phyloP scores from a whole-genome alignment of 2,329 filamentous ascomycete genomes.

The Paecilomyces sp. region DNA sequence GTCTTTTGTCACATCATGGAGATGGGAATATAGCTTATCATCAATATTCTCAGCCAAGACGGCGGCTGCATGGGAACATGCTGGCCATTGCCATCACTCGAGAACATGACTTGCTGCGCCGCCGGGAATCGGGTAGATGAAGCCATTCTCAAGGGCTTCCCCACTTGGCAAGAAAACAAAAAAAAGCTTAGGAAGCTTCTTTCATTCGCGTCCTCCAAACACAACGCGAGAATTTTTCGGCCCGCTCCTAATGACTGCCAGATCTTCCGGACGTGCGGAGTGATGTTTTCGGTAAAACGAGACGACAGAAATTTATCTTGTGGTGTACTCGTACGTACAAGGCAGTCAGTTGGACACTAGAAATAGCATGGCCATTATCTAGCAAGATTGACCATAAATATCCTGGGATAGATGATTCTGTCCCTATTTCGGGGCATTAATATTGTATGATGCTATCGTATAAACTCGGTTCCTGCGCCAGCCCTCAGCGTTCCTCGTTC shows the following conservation, averaged over 20 bases:
- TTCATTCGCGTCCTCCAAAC: not conserved
- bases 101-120: not conserved
- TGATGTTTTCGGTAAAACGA: not conserved
- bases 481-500: not conserved
- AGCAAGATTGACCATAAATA: not conserved
- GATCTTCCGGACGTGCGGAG: not conserved
- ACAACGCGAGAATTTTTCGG: not conserved
- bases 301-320: not conserved
- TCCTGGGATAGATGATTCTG: too few species aligned
- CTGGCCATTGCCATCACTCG: not conserved
- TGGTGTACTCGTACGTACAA: not conserved
- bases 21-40: too few species aligned
- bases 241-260: not conserved
- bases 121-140: not conserved
- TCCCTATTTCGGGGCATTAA: not conserved
- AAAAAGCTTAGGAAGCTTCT: conserved; percentile 1
- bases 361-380: not conserved
- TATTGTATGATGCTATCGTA: not conserved
- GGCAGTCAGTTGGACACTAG: too few species aligned
- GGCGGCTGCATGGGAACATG: too few species aligned
- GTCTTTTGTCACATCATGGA: too few species aligned
- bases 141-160: not conserved
- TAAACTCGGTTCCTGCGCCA: not conserved
- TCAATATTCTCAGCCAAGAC: too few species aligned
- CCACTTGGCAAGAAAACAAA: not conserved